Percentiles rank a stretch among this genome's conserved stretches.
These are phyloP conservation scores for grape (Vitis vinifera) DNA, from an alignment of 164 flowering plant species.

Conservation along the genomic window DNA sequence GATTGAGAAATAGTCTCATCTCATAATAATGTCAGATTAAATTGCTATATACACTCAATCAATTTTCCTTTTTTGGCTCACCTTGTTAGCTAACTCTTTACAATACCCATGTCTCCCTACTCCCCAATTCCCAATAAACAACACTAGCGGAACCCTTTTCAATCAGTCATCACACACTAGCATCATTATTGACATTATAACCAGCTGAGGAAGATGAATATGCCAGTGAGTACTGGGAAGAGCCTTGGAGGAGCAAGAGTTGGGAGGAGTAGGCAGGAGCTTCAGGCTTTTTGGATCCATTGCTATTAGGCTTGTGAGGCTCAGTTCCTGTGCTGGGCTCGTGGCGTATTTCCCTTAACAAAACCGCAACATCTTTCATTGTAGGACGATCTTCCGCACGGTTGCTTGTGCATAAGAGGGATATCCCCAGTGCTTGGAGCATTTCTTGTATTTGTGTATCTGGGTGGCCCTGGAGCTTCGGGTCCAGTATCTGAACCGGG, in stretches of 20 bases:
- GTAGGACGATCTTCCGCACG: slow-evolving; percentile 74
- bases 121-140: slow-evolving; percentile 3
- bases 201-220: slow-evolving; percentile 55
- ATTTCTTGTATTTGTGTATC: slow-evolving; percentile 78
- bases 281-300: slow-evolving; percentile 20
- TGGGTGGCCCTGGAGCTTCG: slow-evolving; percentile 56
- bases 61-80: too few species aligned
- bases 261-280: slow-evolving; percentile 33
- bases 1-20: too few species aligned
- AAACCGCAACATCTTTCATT: slow-evolving; percentile 84
- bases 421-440: slow-evolving; percentile 76
- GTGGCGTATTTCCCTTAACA: slow-evolving; percentile 63
- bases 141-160: background rate
- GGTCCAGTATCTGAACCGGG: slow-evolving; percentile 62
- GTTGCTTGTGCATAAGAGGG: slow-evolving; percentile 72
- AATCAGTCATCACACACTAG: too few species aligned
- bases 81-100: slow-evolving; percentile 8
- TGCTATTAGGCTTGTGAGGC: slow-evolving; percentile 30
- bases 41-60: background rate
- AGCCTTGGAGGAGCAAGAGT: slow-evolving; percentile 47
- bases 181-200: slow-evolving; percentile 4
- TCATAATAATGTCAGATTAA: too few species aligned
- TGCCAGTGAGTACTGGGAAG: slow-evolving; percentile 55
- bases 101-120: slow-evolving; percentile 11
- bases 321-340: slow-evolving; percentile 42